Base-by-base conservation (phyloP, 257 asterid species). In the Dorcoceras hygrometricum region DNA sequence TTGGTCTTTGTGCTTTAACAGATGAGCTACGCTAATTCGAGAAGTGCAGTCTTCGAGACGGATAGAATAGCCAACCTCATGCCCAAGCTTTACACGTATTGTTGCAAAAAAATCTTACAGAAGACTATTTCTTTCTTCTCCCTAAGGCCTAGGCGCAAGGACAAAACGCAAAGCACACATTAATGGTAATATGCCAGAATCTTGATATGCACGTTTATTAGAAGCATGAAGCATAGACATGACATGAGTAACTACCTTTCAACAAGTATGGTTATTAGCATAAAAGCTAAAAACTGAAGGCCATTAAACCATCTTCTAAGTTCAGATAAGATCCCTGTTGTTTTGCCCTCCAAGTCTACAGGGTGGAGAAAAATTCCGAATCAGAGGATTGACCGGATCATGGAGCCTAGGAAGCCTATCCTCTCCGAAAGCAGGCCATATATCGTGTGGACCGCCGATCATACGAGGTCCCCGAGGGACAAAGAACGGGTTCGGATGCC, bases 371-470 rank as follows among this genome's bases (percentile, higher is more conserved):
- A 75, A 79, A 29, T 22, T 74, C 60, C 67, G 22, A 62, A 29
- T 25, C 0, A 24, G 69, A 25, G 55, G 79, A 9, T 46, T 67
- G 25, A 63, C 23, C 0, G 69, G 48, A 71, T 29, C 68, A 62
- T 8, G 63, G 3, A 55, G 27, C 76, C 69, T 43, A 29, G 57
- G 4, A 25, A 28, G 79, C 3, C 34, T 0, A 60, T 25, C 76
- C 75, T 56, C 76, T 8, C 74, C 84, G 16, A 31, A 25, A 6
- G 36, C 57, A 6, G 82, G 76, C 34, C 54, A 57, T 3, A 78
- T n/a, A 57, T 81, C 88, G 71, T 73, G 61, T 18, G 72, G 78
- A 12, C 87, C 92, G 25, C 95, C 83, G 9, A 73, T 53, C 27
- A 82, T 51, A 23, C 69, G 66, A 3, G 91, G 91, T n/a, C 10